These are phyloP conservation scores for Neurospora sublineolata DNA, from an alignment of 495 filamentous ascomycete genomes.

Conservation along the genomic window DNA sequence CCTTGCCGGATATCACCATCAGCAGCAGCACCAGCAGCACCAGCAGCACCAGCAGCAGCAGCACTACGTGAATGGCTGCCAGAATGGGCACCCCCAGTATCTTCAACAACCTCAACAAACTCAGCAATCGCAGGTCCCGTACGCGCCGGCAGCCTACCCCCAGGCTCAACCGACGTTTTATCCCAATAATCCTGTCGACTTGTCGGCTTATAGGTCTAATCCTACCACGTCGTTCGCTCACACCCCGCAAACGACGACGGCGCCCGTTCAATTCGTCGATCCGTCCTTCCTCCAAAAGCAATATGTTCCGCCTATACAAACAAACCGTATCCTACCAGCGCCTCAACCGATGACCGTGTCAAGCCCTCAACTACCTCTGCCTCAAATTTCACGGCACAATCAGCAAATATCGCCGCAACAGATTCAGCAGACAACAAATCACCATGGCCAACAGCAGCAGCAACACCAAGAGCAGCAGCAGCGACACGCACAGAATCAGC, in stretches of 20 bases:
- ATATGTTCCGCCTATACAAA: neutral
- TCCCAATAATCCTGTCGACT: neutral
- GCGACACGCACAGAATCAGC: conserved; percentile 3
- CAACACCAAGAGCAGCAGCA: conserved; percentile 4
- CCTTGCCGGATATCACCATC: conserved; percentile 3
- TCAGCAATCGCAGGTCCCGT: conserved; percentile 20
- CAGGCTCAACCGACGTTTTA: neutral
- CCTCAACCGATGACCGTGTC: neutral
- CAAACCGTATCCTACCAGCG: neutral
- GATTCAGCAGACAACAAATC: conserved; percentile 5
- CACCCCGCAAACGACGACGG: neutral
- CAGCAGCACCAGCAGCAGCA: conserved; percentile 10
- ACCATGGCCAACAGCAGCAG: conserved; percentile 6
- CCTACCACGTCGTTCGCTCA: neutral
- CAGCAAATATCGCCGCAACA: conserved; percentile 14
- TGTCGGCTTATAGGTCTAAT: neutral
- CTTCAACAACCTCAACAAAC: neutral
- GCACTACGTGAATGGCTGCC: conserved; percentile 2
- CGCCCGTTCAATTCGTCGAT: neutral
- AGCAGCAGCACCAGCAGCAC: conserved; percentile 13
- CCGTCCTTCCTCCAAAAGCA: neutral
- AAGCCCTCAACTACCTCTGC: neutral
- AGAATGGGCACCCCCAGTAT: conserved; percentile 9
- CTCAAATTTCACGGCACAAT: conserved; percentile 7
- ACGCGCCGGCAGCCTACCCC: conserved; percentile 8